These are phyloP conservation scores for Vaccinium darrowii DNA, from an alignment of 148 eudicot species.

Conservation along the genomic window DNA sequence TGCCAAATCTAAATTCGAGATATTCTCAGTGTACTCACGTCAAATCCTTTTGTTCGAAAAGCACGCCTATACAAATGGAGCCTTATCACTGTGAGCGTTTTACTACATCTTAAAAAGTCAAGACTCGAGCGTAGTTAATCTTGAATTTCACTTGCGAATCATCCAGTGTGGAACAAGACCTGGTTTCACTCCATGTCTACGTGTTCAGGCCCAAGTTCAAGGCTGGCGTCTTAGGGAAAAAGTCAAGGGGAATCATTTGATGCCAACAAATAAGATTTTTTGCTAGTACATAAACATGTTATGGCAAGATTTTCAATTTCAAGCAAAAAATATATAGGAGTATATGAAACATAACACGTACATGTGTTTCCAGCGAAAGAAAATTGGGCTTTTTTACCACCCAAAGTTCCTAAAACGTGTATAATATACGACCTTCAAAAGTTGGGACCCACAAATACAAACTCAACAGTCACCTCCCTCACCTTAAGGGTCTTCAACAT, in stretches of 20 bases:
- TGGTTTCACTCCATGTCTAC: background rate
- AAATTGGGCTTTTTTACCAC: background rate
- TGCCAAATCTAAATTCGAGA: too few relatives aligned
- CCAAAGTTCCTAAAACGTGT: background rate
- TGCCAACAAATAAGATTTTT: background rate
- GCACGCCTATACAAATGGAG: background rate
- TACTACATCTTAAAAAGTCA: background rate
- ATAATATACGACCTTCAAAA: conserved; percentile 1
- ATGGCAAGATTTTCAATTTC: background rate
- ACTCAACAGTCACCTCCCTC: background rate
- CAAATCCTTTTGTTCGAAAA: background rate
- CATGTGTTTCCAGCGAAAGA: too few relatives aligned
- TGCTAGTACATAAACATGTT: background rate
- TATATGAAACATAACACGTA: background rate
- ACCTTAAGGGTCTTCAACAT: background rate
- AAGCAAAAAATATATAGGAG: background rate
- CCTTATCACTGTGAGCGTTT: background rate
- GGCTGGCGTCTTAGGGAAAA: background rate
- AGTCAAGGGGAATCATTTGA: background rate
- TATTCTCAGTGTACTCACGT: background rate
- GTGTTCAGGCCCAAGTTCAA: background rate
- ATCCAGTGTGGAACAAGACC: background rate
- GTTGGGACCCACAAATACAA: background rate
- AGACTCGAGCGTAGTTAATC: background rate
- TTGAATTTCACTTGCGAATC: background rate